A percentile compares a stretch with the other conserved stretches of the same genome.
Conservation (phyloP, 257 asterid genomes). For the Jasminum sambac region DNA sequence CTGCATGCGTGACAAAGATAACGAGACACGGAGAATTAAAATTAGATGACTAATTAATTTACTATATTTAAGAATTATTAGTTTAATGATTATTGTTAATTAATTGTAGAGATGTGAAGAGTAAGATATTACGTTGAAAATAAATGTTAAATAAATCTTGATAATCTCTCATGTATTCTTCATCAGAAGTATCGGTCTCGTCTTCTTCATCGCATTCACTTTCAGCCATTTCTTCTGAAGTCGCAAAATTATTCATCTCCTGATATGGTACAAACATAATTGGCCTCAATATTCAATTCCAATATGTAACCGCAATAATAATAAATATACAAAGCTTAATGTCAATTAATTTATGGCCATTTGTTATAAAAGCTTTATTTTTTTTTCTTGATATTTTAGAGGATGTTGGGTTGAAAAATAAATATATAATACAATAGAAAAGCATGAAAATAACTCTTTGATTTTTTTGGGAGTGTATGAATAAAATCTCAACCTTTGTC, state of each 20-base stretch:
- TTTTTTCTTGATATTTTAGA: no score
- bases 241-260: constrained; percentile 37
- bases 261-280: constrained; percentile 8
- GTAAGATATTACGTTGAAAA: constrained; percentile 26
- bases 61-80: not conserved
- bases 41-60: not conserved
- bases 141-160: constrained; percentile 36
- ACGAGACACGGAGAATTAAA: not conserved
- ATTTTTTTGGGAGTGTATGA: no score
- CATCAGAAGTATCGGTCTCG: constrained; percentile 25
- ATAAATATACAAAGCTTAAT: not conserved
- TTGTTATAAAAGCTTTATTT: no score
- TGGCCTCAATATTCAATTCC: not conserved
- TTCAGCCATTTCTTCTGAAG: constrained; percentile 34
- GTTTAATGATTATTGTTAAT: no score
- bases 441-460: no score
- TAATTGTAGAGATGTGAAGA: not conserved
- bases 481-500: no score
- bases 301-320: not conserved
- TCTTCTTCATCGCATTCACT: constrained; percentile 36
- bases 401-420: no score
- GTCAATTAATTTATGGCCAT: not conserved
- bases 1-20: not conserved
- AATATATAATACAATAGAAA: no score
- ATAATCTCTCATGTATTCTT: constrained; percentile 25